Evolutionary conservation across 108 stramenopile genomes (phyloP).

Genomic region (Discostella pseudostelligera): DNA sequence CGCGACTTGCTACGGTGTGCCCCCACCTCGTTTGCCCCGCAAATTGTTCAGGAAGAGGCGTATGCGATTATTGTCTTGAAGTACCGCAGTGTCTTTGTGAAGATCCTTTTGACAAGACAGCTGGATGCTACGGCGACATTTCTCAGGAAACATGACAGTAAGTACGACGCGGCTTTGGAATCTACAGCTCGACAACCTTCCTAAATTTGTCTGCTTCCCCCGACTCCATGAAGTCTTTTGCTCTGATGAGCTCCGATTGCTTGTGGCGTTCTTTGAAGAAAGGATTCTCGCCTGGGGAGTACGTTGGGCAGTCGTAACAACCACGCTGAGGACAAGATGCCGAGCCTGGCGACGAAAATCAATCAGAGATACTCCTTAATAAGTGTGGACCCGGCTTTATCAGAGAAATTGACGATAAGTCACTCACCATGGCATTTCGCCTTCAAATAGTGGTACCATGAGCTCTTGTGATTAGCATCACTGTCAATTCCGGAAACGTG

Average conservation of each 20-base stretch:
- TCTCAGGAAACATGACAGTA: no score
- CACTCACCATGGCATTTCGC: slow-evolving; percentile 56
- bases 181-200: slow-evolving; percentile 66
- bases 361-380: not conserved
- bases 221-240: slow-evolving; percentile 58
- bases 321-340: slow-evolving; percentile 70
- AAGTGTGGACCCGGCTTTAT: not conserved
- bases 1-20: slow-evolving; percentile 42
- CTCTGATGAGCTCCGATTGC: slow-evolving; percentile 57
- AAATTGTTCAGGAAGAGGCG: slow-evolving; percentile 49
- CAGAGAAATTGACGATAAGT: not conserved
- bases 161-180: no score
- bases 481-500: slow-evolving; percentile 73
- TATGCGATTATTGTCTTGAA: slow-evolving; percentile 45
- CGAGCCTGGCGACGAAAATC: slow-evolving; percentile 9
- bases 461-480: slow-evolving; percentile 66
- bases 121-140: slow-evolving; percentile 42
- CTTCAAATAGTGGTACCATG: slow-evolving; percentile 76
- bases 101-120: slow-evolving; percentile 33
- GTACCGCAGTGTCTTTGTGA: slow-evolving; percentile 42
- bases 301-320: slow-evolving; percentile 80
- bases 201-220: slow-evolving; percentile 67
- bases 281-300: slow-evolving; percentile 68
- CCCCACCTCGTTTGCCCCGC: slow-evolving; percentile 46
- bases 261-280: slow-evolving; percentile 55